Evolutionary conservation across 1,284 basidiomycete species (phyloP), one percentile per base, ranked within the genome.

Genomic region (Vanrija sp.): DNA sequence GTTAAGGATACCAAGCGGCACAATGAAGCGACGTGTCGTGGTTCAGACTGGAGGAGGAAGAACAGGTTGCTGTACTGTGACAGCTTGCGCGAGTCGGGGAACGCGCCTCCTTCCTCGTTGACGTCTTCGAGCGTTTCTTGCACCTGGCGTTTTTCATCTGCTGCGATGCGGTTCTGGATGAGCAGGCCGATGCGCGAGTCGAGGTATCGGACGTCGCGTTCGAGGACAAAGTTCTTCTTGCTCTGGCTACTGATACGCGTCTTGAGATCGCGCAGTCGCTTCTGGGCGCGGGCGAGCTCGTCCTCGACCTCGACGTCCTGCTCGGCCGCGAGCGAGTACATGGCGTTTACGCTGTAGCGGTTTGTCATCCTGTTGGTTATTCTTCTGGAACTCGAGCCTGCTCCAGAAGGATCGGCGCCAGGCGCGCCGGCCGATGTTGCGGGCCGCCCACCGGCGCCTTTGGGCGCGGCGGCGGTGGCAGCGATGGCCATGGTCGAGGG

Each of bases 281-380:
- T 96, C 80, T 98, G 95, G 40, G 95, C 96, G 89, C 91, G 82
- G 9, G 94, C 93, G 57, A 98, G 81, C 76, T 98, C 95, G 76
- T 98, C 95, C 77, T 98, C 94, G 43, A 98, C 90, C 74, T 98
- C 96, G 26, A 96, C 89, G 73, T 98, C 95, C 81, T 97, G 92
- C 78, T 98, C 94, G 26, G 94, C 95, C 12, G 94, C 94, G 86
- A 98, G 92, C 68, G 89, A 92, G 77, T 97, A 98, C 67, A 98
- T 83, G 21, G 91, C 91, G 53, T 91, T 97, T 58, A 97, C 93
- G 72, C 88, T 91, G 80, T 96, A 97, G 55, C 94, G 87, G 79
- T 98, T 97, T 59, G 91, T 94, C 77, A 93, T 96, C 74, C 93
- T 81, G 80, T 90, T 91, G n/a, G 73, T 74, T 49, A 73, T 55